Percentiles rank a stretch among this genome's conserved stretches.
Conservation (phyloP, 768 basidiomycete species). For the Termitomyces sp. region DNA sequence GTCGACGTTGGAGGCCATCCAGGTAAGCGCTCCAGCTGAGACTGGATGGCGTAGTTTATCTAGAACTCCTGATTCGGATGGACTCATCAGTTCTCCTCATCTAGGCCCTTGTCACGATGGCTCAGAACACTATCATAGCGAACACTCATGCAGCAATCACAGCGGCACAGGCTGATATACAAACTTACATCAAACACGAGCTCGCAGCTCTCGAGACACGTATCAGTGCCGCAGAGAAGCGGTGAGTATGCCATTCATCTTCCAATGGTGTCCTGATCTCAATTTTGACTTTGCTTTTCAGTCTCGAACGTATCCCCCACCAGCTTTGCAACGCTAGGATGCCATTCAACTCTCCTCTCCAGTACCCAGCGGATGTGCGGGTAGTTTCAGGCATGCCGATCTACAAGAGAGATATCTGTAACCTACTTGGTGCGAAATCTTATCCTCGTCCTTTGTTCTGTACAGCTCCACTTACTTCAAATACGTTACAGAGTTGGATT, state of each 20-base stretch:
- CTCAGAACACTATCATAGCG: neutral
- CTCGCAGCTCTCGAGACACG: neutral
- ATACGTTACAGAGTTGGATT: neutral
- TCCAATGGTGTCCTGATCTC: neutral
- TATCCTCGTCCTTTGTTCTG: neutral
- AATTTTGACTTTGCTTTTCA: neutral
- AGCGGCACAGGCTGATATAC: neutral
- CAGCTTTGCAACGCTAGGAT: neutral
- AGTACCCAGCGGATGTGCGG: neutral
- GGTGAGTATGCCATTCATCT: neutral
- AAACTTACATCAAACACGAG: neutral
- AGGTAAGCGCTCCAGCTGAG: neutral
- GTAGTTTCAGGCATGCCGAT: neutral
- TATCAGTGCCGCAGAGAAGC: neutral
- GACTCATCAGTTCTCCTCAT: neutral
- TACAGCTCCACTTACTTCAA: neutral
- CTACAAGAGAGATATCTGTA: neutral
- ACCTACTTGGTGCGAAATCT: neutral
- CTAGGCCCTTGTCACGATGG: neutral
- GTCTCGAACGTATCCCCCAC: neutral
- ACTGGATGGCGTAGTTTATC: neutral
- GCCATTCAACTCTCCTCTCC: neutral
- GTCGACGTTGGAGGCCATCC: neutral
- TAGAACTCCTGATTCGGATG: too few species aligned
- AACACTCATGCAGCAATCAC: neutral